Conservation (phyloP, 306 rosid genomes). For the Rosa lucieae region DNA sequence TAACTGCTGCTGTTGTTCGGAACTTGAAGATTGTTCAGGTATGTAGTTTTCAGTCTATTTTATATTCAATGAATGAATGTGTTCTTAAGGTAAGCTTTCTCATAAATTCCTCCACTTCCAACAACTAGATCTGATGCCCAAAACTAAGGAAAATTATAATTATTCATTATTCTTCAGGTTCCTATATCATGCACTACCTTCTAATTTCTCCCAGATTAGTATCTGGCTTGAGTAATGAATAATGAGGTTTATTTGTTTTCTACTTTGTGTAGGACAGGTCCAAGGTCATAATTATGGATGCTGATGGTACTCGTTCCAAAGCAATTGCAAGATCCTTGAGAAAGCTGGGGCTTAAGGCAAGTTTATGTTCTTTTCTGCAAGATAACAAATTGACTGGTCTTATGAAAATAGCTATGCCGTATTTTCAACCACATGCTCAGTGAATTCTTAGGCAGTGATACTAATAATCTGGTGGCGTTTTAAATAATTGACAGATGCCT, state of each 20-base stretch:
- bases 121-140: background rate
- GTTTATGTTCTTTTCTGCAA: constrained; percentile 24
- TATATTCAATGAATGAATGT: background rate
- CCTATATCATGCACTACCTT: constrained; percentile 19
- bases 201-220: constrained; percentile 16
- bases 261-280: constrained; percentile 88
- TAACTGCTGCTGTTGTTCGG: constrained; percentile 70
- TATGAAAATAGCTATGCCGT: background rate
- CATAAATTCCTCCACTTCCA: background rate
- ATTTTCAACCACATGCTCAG: background rate
- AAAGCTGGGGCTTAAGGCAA: constrained; percentile 81
- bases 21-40: constrained; percentile 88
- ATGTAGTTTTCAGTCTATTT: constrained; percentile 30
- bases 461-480: constrained; percentile 12
- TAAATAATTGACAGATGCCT: constrained; percentile 59
- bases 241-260: constrained; percentile 47
- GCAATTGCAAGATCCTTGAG: constrained; percentile 88
- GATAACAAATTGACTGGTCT: background rate
- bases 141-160: background rate
- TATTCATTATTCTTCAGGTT: constrained; percentile 6
- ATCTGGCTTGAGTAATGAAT: constrained; percentile 47
- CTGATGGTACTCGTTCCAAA: constrained; percentile 78
- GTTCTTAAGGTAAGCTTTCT: constrained; percentile 21
- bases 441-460: background rate
- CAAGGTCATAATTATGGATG: constrained; percentile 86